These are phyloP conservation scores for Physcomitrellopsis africana DNA, from an alignment of 225 moss, liverwort and hornwort species.

Conservation along the genomic window DNA sequence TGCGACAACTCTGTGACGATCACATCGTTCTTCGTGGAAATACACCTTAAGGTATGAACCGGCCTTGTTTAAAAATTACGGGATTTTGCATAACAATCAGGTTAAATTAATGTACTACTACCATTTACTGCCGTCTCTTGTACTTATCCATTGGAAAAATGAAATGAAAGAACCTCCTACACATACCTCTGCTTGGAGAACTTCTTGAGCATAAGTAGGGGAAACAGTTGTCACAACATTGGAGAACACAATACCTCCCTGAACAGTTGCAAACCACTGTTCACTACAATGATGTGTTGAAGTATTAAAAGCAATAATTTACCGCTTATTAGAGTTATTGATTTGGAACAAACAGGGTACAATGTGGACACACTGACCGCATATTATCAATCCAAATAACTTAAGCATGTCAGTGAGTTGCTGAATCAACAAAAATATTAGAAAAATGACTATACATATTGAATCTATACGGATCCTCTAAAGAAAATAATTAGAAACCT, in stretches of 20 bases:
- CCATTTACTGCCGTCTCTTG: not conserved
- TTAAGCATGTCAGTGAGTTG: not conserved
- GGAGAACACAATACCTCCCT: conserved; percentile 95
- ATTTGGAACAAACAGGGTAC: not conserved
- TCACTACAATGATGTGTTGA: not conserved
- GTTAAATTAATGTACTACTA: not conserved
- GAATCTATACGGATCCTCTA: not conserved
- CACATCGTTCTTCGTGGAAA: not conserved
- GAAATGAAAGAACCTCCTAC: not conserved
- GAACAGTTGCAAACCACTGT: conserved; percentile 17
- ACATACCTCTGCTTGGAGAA: conserved; percentile 78
- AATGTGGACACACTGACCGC: not conserved
- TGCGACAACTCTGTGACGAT: not conserved
- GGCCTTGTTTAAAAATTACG: not conserved
- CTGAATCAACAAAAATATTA: not conserved
- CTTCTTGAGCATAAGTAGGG: conserved; percentile 97
- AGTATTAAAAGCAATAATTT: too few relatives aligned
- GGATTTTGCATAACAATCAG: conserved; percentile 9
- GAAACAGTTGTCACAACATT: conserved; percentile 92
- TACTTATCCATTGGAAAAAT: not conserved
- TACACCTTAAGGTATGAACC: not conserved
- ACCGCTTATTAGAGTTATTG: not conserved
- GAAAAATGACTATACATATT: not conserved
- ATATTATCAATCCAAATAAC: not conserved
- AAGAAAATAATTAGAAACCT: conserved; percentile 46